These are phyloP conservation scores for Beta vulgaris DNA, from an alignment of 148 eudicot species.

Conservation along the genomic window DNA sequence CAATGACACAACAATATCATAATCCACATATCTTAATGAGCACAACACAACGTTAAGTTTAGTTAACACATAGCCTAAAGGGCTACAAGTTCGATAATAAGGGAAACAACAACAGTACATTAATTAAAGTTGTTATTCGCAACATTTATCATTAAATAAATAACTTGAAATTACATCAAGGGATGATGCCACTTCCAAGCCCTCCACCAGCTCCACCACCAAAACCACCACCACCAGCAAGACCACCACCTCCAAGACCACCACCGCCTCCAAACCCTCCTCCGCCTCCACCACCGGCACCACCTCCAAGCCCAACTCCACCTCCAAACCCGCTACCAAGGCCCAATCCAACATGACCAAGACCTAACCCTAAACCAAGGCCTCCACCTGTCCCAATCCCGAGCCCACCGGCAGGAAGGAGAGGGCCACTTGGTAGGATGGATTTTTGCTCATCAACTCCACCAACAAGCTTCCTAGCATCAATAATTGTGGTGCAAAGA, in stretches of 20 bases:
- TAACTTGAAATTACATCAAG: conserved; percentile 8
- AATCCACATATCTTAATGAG: not conserved
- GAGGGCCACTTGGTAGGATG: conserved; percentile 16
- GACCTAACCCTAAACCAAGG: conserved; percentile 11
- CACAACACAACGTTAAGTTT: not conserved
- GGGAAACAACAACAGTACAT: not conserved
- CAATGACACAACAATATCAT: not conserved
- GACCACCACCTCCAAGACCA: conserved; percentile 4
- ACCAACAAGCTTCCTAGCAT: conserved; percentile 36
- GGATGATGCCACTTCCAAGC: conserved; percentile 25
- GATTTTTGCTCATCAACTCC: conserved; percentile 30
- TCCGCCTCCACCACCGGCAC: conserved; percentile 23
- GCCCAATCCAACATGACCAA: conserved; percentile 21
- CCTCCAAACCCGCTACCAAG: conserved; percentile 16
- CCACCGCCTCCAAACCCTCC: conserved; percentile 16
- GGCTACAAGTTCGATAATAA: too few species aligned
- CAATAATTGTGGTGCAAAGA: conserved; percentile 22
- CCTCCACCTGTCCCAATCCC: conserved; percentile 28
- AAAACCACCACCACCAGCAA: conserved; percentile 13
- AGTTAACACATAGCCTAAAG: not conserved
- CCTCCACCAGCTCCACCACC: conserved; percentile 27
- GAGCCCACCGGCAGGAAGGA: conserved; percentile 1
- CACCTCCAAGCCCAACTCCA: conserved; percentile 21
- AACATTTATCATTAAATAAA: not conserved
- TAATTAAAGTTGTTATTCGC: not conserved